These are phyloP conservation scores for Gossypium raimondii DNA, from an alignment of 345 rosid species.

Conservation along the genomic window DNA sequence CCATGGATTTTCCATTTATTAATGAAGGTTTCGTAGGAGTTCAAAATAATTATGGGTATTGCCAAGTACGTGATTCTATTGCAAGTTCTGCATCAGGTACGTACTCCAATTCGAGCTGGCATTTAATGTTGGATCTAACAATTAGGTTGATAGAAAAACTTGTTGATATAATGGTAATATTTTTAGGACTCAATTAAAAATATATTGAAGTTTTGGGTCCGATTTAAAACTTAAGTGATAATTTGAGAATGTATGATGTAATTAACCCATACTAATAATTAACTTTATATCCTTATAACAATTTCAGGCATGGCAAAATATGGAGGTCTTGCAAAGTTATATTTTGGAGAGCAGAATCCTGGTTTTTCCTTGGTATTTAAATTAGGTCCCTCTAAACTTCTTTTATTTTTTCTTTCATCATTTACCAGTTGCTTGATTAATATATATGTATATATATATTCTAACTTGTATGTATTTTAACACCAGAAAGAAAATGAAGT, in stretches of 20 bases:
- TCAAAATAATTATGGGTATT: constrained; percentile 40
- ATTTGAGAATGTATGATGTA: background rate
- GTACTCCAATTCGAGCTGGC: no score
- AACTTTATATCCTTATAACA: background rate
- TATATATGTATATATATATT: background rate
- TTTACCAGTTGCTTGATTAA: background rate
- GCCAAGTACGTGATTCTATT: constrained; percentile 32
- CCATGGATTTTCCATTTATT: constrained; percentile 45
- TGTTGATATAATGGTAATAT: no score
- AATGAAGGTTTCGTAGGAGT: constrained; percentile 33
- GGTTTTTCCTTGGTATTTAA: constrained; percentile 1
- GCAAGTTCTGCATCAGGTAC: constrained; percentile 42
- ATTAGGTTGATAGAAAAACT: no score
- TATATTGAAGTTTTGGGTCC: background rate
- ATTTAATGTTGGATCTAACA: no score
- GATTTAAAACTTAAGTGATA: background rate
- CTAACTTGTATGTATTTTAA: background rate
- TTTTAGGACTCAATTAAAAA: no score
- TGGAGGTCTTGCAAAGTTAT: constrained; percentile 51
- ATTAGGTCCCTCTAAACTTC: background rate
- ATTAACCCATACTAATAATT: background rate
- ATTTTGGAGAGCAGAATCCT: constrained; percentile 29
- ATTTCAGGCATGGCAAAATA: constrained; percentile 38
- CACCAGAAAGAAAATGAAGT: background rate
- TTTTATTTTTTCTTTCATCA: background rate